phyloP scores from a whole-genome alignment of 1,284 basidiomycete species.

The Boletellus sp. region DNA sequence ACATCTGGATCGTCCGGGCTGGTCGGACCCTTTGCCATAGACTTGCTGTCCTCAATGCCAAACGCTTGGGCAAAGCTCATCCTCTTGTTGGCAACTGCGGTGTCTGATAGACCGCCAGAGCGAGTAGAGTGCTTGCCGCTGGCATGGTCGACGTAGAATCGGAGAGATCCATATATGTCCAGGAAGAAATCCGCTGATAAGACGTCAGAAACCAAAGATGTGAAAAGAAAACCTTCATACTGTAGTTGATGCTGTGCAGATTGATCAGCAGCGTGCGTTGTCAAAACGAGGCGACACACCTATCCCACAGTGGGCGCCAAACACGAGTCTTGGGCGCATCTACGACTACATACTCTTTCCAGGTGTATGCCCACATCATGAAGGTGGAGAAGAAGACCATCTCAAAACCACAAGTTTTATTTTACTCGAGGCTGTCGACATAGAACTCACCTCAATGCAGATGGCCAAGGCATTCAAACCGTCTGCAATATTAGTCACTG shows the following conservation, averaged over 20 bases:
- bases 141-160: conserved; percentile 54
- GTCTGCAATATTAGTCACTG: conserved; percentile 72
- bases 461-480: conserved; percentile 80
- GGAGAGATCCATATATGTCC: conserved; percentile 63
- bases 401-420: conserved; percentile 31
- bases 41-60: conserved; percentile 34
- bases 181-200: conserved; percentile 54
- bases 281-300: conserved; percentile 36
- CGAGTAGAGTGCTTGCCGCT: conserved; percentile 46
- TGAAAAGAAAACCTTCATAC: conserved; percentile 36
- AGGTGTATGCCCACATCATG: conserved; percentile 81
- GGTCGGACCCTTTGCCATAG: conserved; percentile 7
- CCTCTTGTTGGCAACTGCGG: no score
- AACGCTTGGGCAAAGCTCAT: conserved; percentile 52
- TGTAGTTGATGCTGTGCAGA: conserved; percentile 61
- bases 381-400: conserved; percentile 79
- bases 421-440: neutral
- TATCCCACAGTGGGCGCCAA: conserved; percentile 70
- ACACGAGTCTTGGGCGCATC: conserved; percentile 45
- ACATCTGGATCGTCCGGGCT: conserved; percentile 17
- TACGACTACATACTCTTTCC: conserved; percentile 56
- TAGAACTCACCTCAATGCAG: conserved; percentile 66
- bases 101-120: conserved; percentile 30
- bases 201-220: conserved; percentile 5
- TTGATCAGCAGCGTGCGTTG: conserved; percentile 8